phyloP scores from a whole-genome alignment of 2,329 filamentous ascomycete genomes.

The Fusarium dimerum region DNA sequence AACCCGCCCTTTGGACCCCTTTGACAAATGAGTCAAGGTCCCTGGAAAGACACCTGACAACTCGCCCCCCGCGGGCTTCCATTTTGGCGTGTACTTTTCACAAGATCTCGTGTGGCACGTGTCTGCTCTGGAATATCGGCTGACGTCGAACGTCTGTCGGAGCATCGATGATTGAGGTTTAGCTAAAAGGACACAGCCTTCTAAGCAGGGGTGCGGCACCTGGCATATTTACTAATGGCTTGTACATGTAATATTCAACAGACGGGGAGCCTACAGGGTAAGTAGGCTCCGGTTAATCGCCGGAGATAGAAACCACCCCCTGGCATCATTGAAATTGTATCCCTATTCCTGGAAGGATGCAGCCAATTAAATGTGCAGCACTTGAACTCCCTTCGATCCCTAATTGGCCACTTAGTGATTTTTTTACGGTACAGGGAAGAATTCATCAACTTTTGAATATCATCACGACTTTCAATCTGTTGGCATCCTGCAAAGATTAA shows the following conservation, averaged over 20 bases:
- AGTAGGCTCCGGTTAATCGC: slow-evolving; percentile 18
- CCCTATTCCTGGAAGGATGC: no score
- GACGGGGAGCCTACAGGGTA: background rate
- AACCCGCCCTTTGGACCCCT: no score
- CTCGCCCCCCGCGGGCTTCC: slow-evolving; percentile 5
- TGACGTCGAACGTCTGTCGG: slow-evolving; percentile 26
- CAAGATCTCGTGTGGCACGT: slow-evolving; percentile 11
- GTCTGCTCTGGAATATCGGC: slow-evolving; percentile 19
- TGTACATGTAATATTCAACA: no score
- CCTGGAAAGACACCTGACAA: slow-evolving; percentile 16
- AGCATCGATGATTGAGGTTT: slow-evolving; percentile 12
- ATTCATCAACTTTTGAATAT: slow-evolving; percentile 19
- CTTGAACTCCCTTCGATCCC: background rate
- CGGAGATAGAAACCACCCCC: slow-evolving; percentile 6
- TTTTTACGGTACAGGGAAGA: slow-evolving; percentile 8
- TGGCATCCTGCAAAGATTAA: slow-evolving; percentile 9
- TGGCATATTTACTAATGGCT: no score
- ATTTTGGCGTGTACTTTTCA: slow-evolving; percentile 2
- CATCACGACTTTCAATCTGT: slow-evolving; percentile 23
- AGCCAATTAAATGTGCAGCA: background rate
- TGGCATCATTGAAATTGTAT: background rate
- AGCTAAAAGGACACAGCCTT: background rate
- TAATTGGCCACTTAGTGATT: slow-evolving; percentile 13
- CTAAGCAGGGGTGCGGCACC: background rate
- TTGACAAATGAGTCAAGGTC: slow-evolving; percentile 2